A percentile compares a stretch with the other conserved stretches of the same genome.
Conservation (phyloP, 2,329 filamentous ascomycete genomes). For the Alternaria triticimaculans region DNA sequence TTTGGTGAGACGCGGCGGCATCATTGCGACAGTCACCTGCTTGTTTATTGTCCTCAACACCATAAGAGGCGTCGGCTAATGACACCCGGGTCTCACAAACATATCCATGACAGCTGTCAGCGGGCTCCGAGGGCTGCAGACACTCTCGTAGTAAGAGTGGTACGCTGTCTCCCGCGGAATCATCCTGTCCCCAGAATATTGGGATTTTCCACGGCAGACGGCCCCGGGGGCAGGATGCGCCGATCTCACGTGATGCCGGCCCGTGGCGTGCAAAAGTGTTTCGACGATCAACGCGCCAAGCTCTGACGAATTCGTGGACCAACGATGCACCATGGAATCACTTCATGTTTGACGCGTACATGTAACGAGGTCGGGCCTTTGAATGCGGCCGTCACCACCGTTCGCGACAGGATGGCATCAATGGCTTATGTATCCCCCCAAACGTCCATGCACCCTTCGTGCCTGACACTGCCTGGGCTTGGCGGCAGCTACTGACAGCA, state of each 20-base stretch:
- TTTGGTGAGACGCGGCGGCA: background rate
- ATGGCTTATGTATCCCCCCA: background rate
- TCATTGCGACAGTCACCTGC: background rate
- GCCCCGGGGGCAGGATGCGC: background rate
- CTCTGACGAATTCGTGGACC: background rate
- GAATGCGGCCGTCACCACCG: background rate
- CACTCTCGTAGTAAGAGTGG: background rate
- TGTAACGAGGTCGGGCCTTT: background rate
- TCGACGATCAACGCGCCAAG: background rate
- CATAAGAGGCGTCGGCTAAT: too few species aligned
- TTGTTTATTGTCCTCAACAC: background rate
- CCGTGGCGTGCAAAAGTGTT: background rate
- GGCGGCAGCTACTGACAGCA: constrained; percentile 1
- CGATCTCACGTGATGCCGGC: background rate
- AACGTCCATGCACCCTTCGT: background rate
- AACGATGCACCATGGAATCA: background rate
- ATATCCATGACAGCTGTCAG: background rate
- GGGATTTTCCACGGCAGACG: background rate
- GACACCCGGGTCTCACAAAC: background rate
- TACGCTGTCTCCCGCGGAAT: background rate
- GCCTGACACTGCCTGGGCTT: background rate
- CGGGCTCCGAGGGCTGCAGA: background rate
- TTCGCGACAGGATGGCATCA: background rate
- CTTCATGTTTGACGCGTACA: background rate
- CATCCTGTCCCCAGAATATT: background rate